Evolutionary conservation across 2,329 filamentous ascomycete genomes (phyloP).

Genomic region (Aspergillus candidus): DNA sequence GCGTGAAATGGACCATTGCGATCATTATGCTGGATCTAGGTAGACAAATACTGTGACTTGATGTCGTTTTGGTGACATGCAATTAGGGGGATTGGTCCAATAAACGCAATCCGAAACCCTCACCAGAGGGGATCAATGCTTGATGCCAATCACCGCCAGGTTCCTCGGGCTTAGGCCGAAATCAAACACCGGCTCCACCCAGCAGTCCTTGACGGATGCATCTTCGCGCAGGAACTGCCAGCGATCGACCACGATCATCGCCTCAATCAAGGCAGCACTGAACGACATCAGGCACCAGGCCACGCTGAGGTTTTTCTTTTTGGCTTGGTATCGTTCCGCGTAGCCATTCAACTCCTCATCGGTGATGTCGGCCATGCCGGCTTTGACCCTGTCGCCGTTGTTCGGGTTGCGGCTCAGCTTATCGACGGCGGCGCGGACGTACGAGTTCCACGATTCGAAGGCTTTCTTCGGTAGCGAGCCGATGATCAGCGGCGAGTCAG

Average conservation of each 20-base stretch:
- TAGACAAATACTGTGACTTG: no score
- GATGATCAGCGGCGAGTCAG: constrained; percentile 63
- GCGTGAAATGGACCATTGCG: no score
- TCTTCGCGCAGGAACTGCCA: constrained; percentile 85
- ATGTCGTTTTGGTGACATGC: no score
- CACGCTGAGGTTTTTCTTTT: constrained; percentile 75
- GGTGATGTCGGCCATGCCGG: constrained; percentile 61
- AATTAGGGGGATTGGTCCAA: no score
- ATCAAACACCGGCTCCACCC: constrained; percentile 93
- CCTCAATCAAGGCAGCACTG: constrained; percentile 81
- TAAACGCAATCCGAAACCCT: no score
- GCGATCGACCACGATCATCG: constrained; percentile 80
- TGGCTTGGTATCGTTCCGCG: constrained; percentile 55
- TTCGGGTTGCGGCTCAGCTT: constrained; percentile 63
- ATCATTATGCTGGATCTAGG: no score
- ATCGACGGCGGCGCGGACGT: constrained; percentile 71
- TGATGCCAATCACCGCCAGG: constrained; percentile 86
- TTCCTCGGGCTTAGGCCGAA: constrained; percentile 82
- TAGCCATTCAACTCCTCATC: constrained; percentile 72
- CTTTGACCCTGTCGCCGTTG: constrained; percentile 55
- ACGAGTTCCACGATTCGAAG: constrained; percentile 67
- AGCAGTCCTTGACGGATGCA: constrained; percentile 64
- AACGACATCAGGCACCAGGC: constrained; percentile 97
- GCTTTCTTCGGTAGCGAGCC: constrained; percentile 75
- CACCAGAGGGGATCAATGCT: constrained; percentile 44